Evolutionary conservation across 129 eudicot species (phyloP), one percentile per base, ranked within the genome.

Genomic region (Artemisia tridentata): DNA sequence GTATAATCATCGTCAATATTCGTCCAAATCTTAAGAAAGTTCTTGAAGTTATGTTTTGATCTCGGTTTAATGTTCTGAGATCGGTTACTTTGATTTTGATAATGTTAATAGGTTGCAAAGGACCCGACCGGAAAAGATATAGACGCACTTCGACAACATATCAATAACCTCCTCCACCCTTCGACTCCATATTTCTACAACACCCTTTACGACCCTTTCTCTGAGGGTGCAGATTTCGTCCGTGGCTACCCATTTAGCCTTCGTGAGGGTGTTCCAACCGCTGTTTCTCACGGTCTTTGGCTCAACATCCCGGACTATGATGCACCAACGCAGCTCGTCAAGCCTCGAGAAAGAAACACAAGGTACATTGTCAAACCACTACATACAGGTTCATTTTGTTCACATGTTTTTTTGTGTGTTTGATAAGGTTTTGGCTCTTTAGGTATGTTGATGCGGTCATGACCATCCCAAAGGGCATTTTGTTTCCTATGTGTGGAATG

Each of bases 401-500:
- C 27, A 43, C 55, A 3, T 18, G 10, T 34, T 38, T 41, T 20
- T 54, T 16, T 43, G 10, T 38, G 65, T 69, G 41, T 23, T 27
- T 62, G 59, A 77, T 63, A 23, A 66, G 9, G 27, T 20, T 62
- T 62, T 63, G 41, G 65, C 41, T 23, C n/a, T 73, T 58, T 74
- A 91, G 97, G 87, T 92, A 88, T 84, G 96, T 92, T 43, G 90
- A 92, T 71, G 87, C 96, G 9, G 96, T 92, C 61, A 54, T 92
- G 96, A 88, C 98, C 27, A 80, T 92, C 31, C 98, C 98, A 17
- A 92, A 92, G 80, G 88, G 98, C 15, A 81, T 88, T 52, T 73
- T 92, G 47, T 92, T 92, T 62, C 98, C 98, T 49, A 92, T 92
- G 98, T 92, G 98, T 77, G 98, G 98, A 19, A 92, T 92, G 98